Evolutionary conservation across 805 yeast species (phyloP).

Genomic region (Saturnispora silvae): DNA sequence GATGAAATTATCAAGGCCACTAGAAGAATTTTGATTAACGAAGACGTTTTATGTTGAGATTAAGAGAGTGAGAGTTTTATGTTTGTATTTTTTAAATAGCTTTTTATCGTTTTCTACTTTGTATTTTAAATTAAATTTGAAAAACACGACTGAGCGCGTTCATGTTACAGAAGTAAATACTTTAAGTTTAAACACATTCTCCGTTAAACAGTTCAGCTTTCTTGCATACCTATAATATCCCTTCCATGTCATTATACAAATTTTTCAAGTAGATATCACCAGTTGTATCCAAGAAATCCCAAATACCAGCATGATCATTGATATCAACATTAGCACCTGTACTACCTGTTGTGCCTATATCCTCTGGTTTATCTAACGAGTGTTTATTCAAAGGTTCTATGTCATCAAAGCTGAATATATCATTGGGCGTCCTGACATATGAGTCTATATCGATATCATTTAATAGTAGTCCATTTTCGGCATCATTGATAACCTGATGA

Average conservation of each 20-base stretch:
- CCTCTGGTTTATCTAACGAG: neutral
- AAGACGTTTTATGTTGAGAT: conserved; percentile 42
- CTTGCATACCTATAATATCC: conserved; percentile 6
- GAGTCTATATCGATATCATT: conserved; percentile 13
- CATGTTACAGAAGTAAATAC: too few species aligned
- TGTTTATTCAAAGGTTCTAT: conserved; percentile 4
- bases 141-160: too few species aligned
- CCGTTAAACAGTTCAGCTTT: too few species aligned
- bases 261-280: conserved; percentile 24
- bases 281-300: conserved; percentile 25
- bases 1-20: conserved; percentile 51
- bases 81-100: too few species aligned
- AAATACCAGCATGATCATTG: conserved; percentile 12
- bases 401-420: neutral
- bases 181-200: too few species aligned
- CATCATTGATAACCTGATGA: neutral
- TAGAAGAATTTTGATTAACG: conserved; percentile 53
- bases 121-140: too few species aligned
- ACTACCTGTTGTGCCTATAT: neutral
- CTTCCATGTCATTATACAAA: conserved; percentile 24
- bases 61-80: too few species aligned
- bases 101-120: too few species aligned
- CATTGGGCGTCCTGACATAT: conserved; percentile 6
- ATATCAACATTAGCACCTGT: conserved; percentile 5
- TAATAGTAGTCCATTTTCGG: conserved; percentile 9